These are phyloP conservation scores for Mycosphaerella sp. DNA, from an alignment of 2,329 filamentous ascomycete genomes.

Conservation along the genomic window DNA sequence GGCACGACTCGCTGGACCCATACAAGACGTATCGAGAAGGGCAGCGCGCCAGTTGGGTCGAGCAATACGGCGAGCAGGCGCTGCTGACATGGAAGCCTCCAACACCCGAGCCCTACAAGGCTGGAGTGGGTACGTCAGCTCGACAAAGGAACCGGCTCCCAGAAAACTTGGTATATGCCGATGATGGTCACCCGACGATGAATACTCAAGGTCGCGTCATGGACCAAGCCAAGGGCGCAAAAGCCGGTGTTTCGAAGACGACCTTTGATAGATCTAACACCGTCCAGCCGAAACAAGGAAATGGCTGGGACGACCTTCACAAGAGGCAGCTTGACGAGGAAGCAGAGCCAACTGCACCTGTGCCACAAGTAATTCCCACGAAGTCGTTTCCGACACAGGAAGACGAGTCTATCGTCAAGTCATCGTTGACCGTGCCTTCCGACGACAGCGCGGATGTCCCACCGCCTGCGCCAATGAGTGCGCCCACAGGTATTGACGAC, in stretches of 20 bases:
- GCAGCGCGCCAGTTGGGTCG: constrained; percentile 17
- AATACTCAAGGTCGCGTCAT: not conserved
- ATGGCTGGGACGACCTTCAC: not conserved
- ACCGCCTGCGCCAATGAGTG: not conserved
- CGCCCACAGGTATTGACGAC: not conserved
- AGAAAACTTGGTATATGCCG: not conserved
- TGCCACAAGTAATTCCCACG: constrained; percentile 3
- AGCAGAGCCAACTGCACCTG: not conserved
- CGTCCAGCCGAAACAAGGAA: constrained; percentile 1
- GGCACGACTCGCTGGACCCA: constrained; percentile 40
- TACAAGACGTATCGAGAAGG: constrained; percentile 22
- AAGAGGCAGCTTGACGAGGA: constrained; percentile 3
- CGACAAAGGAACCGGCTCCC: constrained; percentile 2
- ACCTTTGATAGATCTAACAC: not conserved
- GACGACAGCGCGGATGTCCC: not conserved
- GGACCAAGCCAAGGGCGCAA: not conserved
- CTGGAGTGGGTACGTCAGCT: not conserved
- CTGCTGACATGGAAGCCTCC: constrained; percentile 10
- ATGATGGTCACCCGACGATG: constrained; percentile 1
- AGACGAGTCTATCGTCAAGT: constrained; percentile 1
- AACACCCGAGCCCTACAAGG: not conserved
- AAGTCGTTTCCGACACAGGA: constrained; percentile 5
- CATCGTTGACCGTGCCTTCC: not conserved
- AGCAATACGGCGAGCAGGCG: constrained; percentile 17
- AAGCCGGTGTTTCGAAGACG: not conserved